phyloP scores from a whole-genome alignment of 1,284 basidiomycete genomes.

The Sporisorium scitamineum region DNA sequence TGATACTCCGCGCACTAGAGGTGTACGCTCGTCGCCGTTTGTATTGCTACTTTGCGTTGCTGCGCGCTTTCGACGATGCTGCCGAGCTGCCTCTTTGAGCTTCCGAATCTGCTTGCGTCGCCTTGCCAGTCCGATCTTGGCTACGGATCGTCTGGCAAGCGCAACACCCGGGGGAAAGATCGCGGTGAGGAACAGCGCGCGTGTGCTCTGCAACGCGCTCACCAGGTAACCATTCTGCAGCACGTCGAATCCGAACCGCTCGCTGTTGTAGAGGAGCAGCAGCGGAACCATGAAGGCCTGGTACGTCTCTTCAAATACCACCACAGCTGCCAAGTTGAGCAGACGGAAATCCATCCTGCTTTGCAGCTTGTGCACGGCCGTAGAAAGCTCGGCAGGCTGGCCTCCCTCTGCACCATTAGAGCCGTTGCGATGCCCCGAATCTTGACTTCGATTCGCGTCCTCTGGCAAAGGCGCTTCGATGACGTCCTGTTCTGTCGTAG shows the following conservation, averaged over 20 bases:
- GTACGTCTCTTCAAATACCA: slow-evolving; percentile 61
- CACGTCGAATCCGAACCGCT: slow-evolving; percentile 57
- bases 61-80: slow-evolving; percentile 16
- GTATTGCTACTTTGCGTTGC: neutral
- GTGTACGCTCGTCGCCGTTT: slow-evolving; percentile 19
- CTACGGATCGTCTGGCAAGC: slow-evolving; percentile 43
- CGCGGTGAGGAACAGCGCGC: slow-evolving; percentile 57
- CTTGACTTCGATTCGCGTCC: neutral
- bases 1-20: slow-evolving; percentile 18
- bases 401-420: neutral
- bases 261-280: slow-evolving; percentile 63
- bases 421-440: neutral
- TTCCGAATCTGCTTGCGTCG: slow-evolving; percentile 29
- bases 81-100: slow-evolving; percentile 30
- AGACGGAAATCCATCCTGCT: slow-evolving; percentile 50
- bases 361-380: slow-evolving; percentile 31
- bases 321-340: slow-evolving; percentile 55
- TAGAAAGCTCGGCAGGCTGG: slow-evolving; percentile 23
- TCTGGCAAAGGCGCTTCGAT: slow-evolving; percentile 30
- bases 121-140: slow-evolving; percentile 38
- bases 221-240: slow-evolving; percentile 63
- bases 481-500: slow-evolving; percentile 29
- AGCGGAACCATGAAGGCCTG: slow-evolving; percentile 63
- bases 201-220: slow-evolving; percentile 54
- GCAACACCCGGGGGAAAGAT: slow-evolving; percentile 58